phyloP scores from a whole-genome alignment of 257 asterid genomes.

The Coffea eugenioides region DNA sequence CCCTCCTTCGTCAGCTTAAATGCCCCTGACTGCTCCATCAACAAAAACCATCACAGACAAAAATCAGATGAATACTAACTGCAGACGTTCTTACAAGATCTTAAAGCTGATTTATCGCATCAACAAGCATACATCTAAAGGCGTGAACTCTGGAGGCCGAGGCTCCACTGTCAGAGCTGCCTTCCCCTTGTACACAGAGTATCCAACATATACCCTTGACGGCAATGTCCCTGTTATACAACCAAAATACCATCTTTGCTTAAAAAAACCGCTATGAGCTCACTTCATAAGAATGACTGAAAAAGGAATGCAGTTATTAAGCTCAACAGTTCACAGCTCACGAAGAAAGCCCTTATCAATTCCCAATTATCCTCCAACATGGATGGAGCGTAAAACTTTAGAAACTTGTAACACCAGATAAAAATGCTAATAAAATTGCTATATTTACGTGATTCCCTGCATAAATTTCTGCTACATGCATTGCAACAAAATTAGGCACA shows the following conservation, averaged over 20 bases:
- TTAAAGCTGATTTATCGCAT: background rate
- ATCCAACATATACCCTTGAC: constrained; percentile 76
- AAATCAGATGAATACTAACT: constrained; percentile 10
- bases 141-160: constrained; percentile 78
- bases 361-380: background rate
- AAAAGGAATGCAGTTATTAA: background rate
- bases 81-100: background rate
- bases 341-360: background rate
- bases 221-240: constrained; percentile 47
- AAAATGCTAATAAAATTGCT: background rate
- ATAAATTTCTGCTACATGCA: background rate
- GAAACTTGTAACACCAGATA: background rate
- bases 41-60: constrained; percentile 14
- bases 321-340: background rate
- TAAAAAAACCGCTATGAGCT: background rate
- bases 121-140: constrained; percentile 59
- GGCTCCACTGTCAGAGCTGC: constrained; percentile 89
- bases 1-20: constrained; percentile 86
- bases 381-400: background rate
- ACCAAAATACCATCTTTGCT: constrained; percentile 6
- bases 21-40: constrained; percentile 80
- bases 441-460: background rate
- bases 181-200: constrained; percentile 88
- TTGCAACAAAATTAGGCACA: background rate
- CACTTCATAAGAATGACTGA: constrained; percentile 2